Conservation (phyloP, 352 stramenopile species). For the Elongisporangium undulatum region DNA sequence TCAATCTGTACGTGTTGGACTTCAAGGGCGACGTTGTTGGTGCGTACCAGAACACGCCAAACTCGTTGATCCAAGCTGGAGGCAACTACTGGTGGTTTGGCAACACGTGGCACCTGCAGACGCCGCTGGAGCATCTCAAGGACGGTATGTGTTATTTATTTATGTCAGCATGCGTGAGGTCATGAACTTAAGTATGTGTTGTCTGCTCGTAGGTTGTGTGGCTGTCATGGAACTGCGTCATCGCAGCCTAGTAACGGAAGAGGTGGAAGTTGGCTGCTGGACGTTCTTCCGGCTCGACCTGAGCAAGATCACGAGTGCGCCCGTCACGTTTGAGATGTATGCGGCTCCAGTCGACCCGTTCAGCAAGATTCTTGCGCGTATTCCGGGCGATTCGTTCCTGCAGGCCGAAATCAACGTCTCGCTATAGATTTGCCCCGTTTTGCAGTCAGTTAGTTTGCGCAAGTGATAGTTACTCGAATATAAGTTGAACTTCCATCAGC, state of each 20-base stretch:
- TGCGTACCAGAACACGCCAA: conserved; percentile 68
- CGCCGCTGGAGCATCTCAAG: conserved; percentile 80
- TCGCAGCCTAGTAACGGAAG: conserved; percentile 75
- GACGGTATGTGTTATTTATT: conserved; percentile 48
- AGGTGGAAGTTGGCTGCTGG: conserved; percentile 87
- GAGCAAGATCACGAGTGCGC: conserved; percentile 83
- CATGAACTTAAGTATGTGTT: conserved; percentile 3
- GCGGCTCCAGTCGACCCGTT: conserved; percentile 76
- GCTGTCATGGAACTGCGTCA: conserved; percentile 86
- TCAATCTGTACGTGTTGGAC: conserved; percentile 85
- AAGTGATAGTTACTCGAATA: not conserved
- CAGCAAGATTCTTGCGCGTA: conserved; percentile 82
- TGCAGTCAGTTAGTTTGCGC: not conserved
- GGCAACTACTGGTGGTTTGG: conserved; percentile 89
- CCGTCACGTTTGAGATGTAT: conserved; percentile 89
- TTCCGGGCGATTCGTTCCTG: conserved; percentile 85
- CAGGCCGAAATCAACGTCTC: conserved; percentile 88
- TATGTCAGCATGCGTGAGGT: not conserved
- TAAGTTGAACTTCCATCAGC: not conserved
- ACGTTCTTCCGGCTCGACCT: conserved; percentile 88
- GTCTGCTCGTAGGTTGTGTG: conserved; percentile 53
- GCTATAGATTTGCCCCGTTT: conserved; percentile 28
- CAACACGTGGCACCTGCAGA: conserved; percentile 87
- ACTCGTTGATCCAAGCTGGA: conserved; percentile 82
- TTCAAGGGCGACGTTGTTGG: conserved; percentile 67